A percentile compares a stretch with the other conserved stretches of the same genome.
phyloP scores from a whole-genome alignment of 768 basidiomycete species.

The Pleurotus ostreatus region DNA sequence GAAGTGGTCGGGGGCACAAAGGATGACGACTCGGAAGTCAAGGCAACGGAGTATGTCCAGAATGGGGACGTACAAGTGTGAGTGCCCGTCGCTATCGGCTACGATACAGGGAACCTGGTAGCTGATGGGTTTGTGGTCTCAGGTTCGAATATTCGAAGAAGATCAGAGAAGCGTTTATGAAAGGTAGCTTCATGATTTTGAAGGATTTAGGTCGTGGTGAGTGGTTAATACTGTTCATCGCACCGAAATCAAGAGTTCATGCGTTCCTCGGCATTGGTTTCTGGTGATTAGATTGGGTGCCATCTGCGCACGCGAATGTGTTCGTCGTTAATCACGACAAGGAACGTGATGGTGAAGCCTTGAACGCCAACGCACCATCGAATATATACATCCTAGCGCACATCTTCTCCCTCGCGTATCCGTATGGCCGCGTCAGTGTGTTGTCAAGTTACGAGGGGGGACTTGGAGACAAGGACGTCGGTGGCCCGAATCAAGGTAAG shows the following conservation, averaged over 20 bases:
- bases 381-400: conserved; percentile 41
- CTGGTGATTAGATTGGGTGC: no score
- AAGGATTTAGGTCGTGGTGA: conserved; percentile 8
- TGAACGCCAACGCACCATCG: conserved; percentile 38
- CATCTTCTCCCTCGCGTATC: conserved; percentile 45
- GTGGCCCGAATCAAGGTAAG: conserved; percentile 12
- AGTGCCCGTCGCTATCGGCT: no score
- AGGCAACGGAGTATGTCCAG: not conserved
- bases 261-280: no score
- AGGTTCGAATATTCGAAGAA: not conserved
- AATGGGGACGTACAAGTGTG: not conserved
- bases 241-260: no score
- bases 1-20: not conserved
- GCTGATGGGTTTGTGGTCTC: no score
- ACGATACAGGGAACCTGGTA: no score
- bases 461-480: conserved; percentile 27
- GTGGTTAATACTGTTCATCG: conserved; percentile 12
- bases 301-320: conserved; percentile 34
- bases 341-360: conserved; percentile 32
- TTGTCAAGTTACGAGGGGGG: conserved; percentile 33
- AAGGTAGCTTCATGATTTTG: not conserved
- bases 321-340: conserved; percentile 52
- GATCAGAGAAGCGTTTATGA: not conserved
- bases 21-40: not conserved
- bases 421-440: conserved; percentile 45